Evolutionary conservation across 768 basidiomycete genomes (phyloP).

Genomic region (Leccinellum luteum): DNA sequence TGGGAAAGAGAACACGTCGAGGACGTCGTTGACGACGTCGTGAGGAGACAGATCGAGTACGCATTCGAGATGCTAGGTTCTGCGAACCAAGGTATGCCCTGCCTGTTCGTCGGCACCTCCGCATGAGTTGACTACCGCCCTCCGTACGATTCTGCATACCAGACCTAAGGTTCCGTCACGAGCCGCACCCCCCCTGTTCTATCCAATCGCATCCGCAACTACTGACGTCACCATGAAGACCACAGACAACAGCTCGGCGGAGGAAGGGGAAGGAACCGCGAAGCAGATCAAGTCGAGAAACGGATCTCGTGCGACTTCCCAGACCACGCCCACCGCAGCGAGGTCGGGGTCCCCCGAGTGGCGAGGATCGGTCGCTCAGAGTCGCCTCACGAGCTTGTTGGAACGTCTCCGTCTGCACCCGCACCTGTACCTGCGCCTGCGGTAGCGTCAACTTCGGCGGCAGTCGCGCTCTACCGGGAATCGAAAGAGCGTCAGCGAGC

Average conservation of each 20-base stretch:
- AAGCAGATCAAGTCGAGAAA: conserved; percentile 40
- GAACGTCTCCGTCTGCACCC: conserved; percentile 55
- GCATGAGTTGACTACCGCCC: background rate
- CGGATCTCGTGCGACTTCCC: conserved; percentile 24
- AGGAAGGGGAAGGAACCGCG: conserved; percentile 59
- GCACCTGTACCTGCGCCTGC: background rate
- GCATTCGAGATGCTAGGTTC: conserved; percentile 58
- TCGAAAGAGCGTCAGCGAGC: conserved; percentile 72
- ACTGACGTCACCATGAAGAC: conserved; percentile 38
- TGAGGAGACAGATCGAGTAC: conserved; percentile 61
- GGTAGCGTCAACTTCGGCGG: conserved; percentile 29
- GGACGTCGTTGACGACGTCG: conserved; percentile 49
- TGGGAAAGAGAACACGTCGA: conserved; percentile 53
- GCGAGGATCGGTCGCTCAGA: conserved; percentile 53
- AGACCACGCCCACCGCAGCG: conserved; percentile 7
- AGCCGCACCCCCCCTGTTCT: conserved; percentile 51
- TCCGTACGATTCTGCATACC: conserved; percentile 66
- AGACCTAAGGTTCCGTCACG: conserved; percentile 77
- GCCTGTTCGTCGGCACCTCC: background rate
- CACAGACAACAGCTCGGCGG: conserved; percentile 21
- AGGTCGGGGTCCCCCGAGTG: conserved; percentile 45
- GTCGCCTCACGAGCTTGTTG: conserved; percentile 64
- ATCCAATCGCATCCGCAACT: conserved; percentile 47
- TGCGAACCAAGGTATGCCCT: conserved; percentile 47
- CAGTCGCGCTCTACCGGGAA: conserved; percentile 33